A percentile compares a stretch with the other conserved stretches of the same genome.
These are phyloP conservation scores for Cryptosporidium sp. DNA, from an alignment of 169 alveolate genomes.

Conservation along the genomic window DNA sequence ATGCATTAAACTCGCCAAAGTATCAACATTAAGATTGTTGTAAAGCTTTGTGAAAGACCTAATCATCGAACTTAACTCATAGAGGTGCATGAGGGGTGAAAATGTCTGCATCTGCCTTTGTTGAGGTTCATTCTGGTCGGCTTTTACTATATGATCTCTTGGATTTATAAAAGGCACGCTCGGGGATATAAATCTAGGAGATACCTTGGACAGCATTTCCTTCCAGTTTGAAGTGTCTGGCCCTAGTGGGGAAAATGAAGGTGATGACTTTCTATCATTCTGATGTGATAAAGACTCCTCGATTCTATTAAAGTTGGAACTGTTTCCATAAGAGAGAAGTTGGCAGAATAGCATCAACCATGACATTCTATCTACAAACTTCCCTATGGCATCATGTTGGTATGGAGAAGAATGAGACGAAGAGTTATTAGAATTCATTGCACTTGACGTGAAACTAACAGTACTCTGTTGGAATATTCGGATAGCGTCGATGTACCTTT, in stretches of 20 bases:
- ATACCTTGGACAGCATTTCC: slow-evolving; percentile 57
- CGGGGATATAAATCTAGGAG: slow-evolving; percentile 69
- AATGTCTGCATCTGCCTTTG: slow-evolving; percentile 61
- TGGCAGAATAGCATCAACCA: slow-evolving; percentile 73
- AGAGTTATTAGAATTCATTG: slow-evolving; percentile 3
- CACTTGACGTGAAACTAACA: slow-evolving; percentile 49
- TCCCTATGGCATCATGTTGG: slow-evolving; percentile 73
- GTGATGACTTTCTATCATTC: slow-evolving; percentile 29
- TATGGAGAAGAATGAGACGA: slow-evolving; percentile 44
- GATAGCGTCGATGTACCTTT: slow-evolving; percentile 71
- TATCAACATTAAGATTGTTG: slow-evolving; percentile 62
- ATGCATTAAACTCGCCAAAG: slow-evolving; percentile 68
- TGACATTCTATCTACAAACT: slow-evolving; percentile 72
- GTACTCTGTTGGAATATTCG: slow-evolving; percentile 73
- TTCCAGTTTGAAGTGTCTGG: slow-evolving; percentile 67
- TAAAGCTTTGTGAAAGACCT: slow-evolving; percentile 71
- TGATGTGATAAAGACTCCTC: slow-evolving; percentile 73
- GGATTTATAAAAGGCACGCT: slow-evolving; percentile 10
- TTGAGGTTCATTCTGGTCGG: slow-evolving; percentile 57
- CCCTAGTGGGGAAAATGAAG: slow-evolving; percentile 42
- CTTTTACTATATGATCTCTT: slow-evolving; percentile 11
- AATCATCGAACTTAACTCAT: slow-evolving; percentile 63
- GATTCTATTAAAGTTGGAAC: slow-evolving; percentile 40
- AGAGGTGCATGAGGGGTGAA: slow-evolving; percentile 49
- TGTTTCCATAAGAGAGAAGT: slow-evolving; percentile 65